phyloP scores from a whole-genome alignment of 2,329 filamentous ascomycete genomes.

The Chaetomium olivaceum region DNA sequence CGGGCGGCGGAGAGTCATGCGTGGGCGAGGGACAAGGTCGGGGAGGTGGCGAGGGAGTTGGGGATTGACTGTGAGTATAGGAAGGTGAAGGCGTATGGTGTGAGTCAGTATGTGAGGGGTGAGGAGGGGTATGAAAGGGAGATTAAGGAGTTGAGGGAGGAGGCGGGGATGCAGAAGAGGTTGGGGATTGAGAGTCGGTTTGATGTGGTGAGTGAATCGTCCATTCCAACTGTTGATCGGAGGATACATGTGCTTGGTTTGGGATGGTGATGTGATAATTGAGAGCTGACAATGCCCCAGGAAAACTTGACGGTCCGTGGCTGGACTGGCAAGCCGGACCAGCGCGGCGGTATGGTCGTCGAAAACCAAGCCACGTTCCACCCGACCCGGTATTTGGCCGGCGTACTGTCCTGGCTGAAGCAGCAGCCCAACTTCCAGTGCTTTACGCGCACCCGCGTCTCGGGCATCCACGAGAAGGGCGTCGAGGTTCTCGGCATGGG shows the following conservation, averaged over 20 bases:
- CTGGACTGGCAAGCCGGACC: conserved; percentile 53
- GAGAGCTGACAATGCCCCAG: conserved; percentile 11
- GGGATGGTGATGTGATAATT: background rate
- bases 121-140: conserved; percentile 48
- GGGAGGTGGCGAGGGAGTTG: conserved; percentile 50
- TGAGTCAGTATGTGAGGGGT: conserved; percentile 50
- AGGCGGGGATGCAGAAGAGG: conserved; percentile 46
- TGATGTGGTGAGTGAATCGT: conserved; percentile 31
- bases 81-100: conserved; percentile 48
- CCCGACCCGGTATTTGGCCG: conserved; percentile 56
- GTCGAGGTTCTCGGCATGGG: conserved; percentile 46
- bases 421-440: conserved; percentile 55
- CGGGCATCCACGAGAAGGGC: conserved; percentile 51
- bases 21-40: conserved; percentile 55
- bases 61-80: conserved; percentile 60
- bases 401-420: conserved; percentile 53
- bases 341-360: conserved; percentile 52
- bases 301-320: conserved; percentile 51
- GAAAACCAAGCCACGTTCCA: conserved; percentile 55
- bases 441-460: conserved; percentile 53
- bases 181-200: conserved; percentile 47
- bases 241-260: too few relatives aligned
- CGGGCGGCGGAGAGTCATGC: conserved; percentile 54
- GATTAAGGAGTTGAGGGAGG: conserved; percentile 46
- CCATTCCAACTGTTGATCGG: too few relatives aligned